A percentile compares a stretch with the other conserved stretches of the same genome.
These are phyloP conservation scores for Chrysanthemum makinoi DNA, from an alignment of 129 eudicot genomes.

Conservation along the genomic window DNA sequence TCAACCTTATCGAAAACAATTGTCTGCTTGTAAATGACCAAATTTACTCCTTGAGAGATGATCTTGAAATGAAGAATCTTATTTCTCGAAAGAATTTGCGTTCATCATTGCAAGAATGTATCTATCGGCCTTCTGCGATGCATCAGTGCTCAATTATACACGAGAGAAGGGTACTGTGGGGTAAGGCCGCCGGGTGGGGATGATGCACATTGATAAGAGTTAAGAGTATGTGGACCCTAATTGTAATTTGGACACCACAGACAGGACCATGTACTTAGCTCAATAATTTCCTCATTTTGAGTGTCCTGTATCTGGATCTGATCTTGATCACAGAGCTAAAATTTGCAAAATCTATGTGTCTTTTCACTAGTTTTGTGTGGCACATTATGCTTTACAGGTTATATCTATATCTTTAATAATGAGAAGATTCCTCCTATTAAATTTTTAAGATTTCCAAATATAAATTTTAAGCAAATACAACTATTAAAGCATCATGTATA, in stretches of 20 bases:
- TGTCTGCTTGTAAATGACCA: too few species aligned
- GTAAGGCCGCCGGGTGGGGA: not conserved
- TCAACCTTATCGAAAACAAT: too few species aligned
- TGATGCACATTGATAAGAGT: conserved; percentile 44
- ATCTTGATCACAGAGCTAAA: conserved; percentile 47
- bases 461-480: too few species aligned
- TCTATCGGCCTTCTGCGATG: too few species aligned
- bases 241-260: conserved; percentile 49
- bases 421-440: too few species aligned
- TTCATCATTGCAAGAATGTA: too few species aligned
- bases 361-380: conserved; percentile 10
- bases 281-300: conserved; percentile 29
- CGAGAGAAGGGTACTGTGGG: conserved; percentile 31
- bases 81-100: too few species aligned
- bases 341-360: conserved; percentile 9
- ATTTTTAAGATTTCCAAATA: too few species aligned
- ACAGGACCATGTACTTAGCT: conserved; percentile 41
- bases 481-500: too few species aligned
- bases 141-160: not conserved
- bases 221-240: conserved; percentile 34
- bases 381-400: not conserved
- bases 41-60: too few species aligned
- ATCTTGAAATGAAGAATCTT: too few species aligned
- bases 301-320: conserved; percentile 38
- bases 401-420: too few species aligned